Base-by-base conservation (phyloP, 768 basidiomycete species). In the Trametes gibbosa region DNA sequence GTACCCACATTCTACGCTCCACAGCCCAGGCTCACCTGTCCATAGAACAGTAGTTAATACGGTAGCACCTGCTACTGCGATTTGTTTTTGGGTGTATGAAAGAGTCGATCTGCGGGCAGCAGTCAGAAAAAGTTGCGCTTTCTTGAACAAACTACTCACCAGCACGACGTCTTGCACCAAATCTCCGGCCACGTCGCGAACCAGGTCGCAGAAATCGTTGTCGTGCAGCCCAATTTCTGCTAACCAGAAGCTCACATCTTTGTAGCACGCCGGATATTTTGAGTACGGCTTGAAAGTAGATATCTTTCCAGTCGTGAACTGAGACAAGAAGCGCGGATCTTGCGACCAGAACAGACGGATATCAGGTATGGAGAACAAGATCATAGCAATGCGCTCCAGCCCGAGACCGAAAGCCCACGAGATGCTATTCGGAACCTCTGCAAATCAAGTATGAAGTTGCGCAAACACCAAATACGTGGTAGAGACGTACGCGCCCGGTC, bases 381-480 rank as follows among this genome's bases (percentile, higher is more conserved):
- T 85, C 97, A 99, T 99, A 16, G 95, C 94, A 63, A 98, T 95
- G 32, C 97, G 85, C 70, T 99, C 97, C 43, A 99, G 81, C 4
- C 97, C 97, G 52, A 99, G 86, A 24, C 97, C 97, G 68, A 98
- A 98, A 0, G 97, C 97, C 96, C 97, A 99, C 25, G 95, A 93
- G 65, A 93, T 84, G 69, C 96, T 95, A 68, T 90, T 75, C 1
- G 81, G 76, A 2, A 96, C 84, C 61, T 82, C 96, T 91, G 64
- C 34, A 32, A 19, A 35, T 21, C 51, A 5, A 9, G 23, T 17
- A 35, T 56, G 49, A 53, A 29, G 19, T 53, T 23, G 45, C 48
- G 5, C 10, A 37, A 14, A 32, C 23, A 32, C 7, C 5, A 35
- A 8, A 37, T 3, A 23, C 34, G 42, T 13, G 41, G 59, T 42